phyloP scores from a whole-genome alignment of 345 rosid species.

The Populus davidiana region DNA sequence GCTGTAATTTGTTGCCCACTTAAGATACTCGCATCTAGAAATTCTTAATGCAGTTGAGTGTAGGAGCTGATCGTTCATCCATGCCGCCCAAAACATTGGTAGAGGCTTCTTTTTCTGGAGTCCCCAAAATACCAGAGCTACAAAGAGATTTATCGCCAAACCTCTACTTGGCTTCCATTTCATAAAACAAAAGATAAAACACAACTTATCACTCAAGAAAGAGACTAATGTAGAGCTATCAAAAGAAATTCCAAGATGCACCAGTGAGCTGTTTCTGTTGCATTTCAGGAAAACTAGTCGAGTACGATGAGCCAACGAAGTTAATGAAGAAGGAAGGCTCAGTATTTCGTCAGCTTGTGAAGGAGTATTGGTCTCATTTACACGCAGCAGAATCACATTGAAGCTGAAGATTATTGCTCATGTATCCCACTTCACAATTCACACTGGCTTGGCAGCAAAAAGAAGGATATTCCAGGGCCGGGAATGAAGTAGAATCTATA shows the following conservation, averaged over 20 bases:
- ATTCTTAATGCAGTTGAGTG: too few species aligned
- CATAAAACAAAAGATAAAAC: too few species aligned
- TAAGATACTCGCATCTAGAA: too few species aligned
- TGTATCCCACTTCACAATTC: neutral
- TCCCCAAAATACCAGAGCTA: too few species aligned
- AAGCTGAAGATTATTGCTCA: neutral
- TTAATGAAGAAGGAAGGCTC: constrained; percentile 65
- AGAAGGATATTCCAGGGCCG: neutral
- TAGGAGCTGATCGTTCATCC: too few species aligned
- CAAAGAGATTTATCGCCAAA: too few species aligned
- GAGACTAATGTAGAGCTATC: neutral
- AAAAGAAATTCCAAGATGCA: neutral
- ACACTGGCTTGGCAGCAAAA: neutral
- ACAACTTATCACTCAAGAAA: neutral
- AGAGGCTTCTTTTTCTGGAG: too few species aligned
- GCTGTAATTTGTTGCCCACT: neutral
- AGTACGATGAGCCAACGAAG: constrained; percentile 73
- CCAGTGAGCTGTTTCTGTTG: neutral
- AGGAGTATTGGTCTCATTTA: constrained; percentile 84
- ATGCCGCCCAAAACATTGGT: too few species aligned
- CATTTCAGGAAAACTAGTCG: constrained; percentile 61
- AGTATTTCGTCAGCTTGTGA: constrained; percentile 72
- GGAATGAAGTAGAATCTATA: neutral
- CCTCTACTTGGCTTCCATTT: too few species aligned
- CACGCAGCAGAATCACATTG: constrained; percentile 51